Evolutionary conservation across 108 stramenopile species (phyloP), one percentile per base, ranked within the genome.

Genomic region (Fragilaria crotonensis): DNA sequence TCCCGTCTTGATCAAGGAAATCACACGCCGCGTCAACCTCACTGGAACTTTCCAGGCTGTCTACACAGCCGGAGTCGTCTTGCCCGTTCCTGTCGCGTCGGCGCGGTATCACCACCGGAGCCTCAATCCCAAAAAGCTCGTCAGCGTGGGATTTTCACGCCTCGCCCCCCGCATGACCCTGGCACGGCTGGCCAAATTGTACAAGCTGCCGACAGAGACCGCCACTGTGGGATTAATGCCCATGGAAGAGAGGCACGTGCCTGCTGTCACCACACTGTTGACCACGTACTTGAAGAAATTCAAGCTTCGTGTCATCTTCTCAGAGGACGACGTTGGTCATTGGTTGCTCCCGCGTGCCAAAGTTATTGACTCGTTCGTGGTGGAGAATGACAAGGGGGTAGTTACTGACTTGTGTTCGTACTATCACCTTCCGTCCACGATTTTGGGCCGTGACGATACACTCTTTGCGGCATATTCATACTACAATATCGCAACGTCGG

Each of bases 1-100:
- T 4, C 97, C 99, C 0, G 96, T 98, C 33, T 69, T 99, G 5
- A 99, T 98, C 70, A 99, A 98, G 87, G 99, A 99, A 72, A 91
- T 99, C 41, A 98, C 99, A 4, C 81, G 99, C 19, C 75, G 96
- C 20, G 97, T 97, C 51, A 98, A 99, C 75, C 73, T 75, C 25
- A 78, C 72, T 17, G 90, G 94, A 17, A 76, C 91, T 49, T 96
- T 93, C 63, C 95, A 98, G 80, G 98, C 98, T 25, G 96, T 99
- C 4, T 99, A 98, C 67, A 99, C 98, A 29, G 98, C 97, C 9
- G 98, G 98, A 4, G 95, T 96, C 1, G 93, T 94, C 17, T 67
- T 99, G 45, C 98, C 98, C 0, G 87, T 79, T 28, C 96, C 95
- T 49, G 93, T 98, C 20, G 87, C 94, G 0, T 73, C 76, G 26